phyloP scores from a whole-genome alignment of 148 eudicot species.

The Chenopodium suecicum region DNA sequence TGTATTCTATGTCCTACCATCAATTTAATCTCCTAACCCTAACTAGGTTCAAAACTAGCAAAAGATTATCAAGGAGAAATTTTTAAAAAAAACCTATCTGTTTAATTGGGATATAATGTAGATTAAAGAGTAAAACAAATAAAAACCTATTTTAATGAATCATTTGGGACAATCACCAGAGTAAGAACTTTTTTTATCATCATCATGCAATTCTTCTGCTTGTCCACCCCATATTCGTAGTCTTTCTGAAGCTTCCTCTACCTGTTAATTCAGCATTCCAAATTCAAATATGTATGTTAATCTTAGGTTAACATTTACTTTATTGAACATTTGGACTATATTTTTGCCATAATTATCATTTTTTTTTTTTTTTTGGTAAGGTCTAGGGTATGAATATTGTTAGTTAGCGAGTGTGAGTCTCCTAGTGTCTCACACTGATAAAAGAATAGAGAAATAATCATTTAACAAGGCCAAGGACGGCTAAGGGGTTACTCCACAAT shows the following conservation, averaged over 20 bases:
- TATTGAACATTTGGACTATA: too few relatives aligned
- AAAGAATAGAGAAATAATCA: too few relatives aligned
- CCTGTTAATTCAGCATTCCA: slow-evolving; percentile 36
- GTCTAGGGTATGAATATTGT: too few relatives aligned
- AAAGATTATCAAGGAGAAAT: not conserved
- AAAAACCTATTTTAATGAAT: not conserved
- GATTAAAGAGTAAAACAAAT: too few relatives aligned
- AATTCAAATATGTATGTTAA: not conserved
- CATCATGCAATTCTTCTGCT: slow-evolving; percentile 25
- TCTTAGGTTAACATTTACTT: too few relatives aligned
- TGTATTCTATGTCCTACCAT: not conserved
- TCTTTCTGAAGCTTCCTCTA: slow-evolving; percentile 61
- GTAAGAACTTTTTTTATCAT: slow-evolving; percentile 18
- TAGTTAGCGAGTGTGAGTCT: too few relatives aligned
- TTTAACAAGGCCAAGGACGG: too few relatives aligned
- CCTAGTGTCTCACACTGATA: too few relatives aligned
- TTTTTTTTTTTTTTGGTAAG: too few relatives aligned
- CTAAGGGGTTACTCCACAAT: too few relatives aligned
- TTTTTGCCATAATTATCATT: too few relatives aligned
- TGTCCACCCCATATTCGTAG: slow-evolving; percentile 53
- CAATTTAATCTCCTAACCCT: not conserved
- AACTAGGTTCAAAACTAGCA: not conserved
- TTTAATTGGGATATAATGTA: not conserved
- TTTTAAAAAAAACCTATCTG: not conserved
- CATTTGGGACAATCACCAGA: slow-evolving; percentile 23